phyloP scores from a whole-genome alignment of 306 rosid genomes.

The Dalbergia cochinchinensis region DNA sequence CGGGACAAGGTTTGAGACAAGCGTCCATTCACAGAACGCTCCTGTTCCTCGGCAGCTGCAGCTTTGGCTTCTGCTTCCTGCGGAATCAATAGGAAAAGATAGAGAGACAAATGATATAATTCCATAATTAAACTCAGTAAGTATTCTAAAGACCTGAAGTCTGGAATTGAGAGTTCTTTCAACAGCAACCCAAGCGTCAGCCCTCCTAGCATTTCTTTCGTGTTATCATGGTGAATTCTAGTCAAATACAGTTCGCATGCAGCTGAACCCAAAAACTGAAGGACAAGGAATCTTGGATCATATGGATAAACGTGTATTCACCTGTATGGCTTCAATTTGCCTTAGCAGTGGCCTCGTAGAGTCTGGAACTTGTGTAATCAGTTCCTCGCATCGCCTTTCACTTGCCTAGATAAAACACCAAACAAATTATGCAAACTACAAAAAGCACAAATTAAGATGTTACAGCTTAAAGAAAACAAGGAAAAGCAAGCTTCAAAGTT shows the following conservation, averaged over 20 bases:
- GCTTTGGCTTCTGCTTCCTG: slow-evolving; percentile 99
- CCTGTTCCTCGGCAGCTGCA: slow-evolving; percentile 95
- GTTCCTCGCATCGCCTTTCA: slow-evolving; percentile 97
- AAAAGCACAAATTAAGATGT: slow-evolving; percentile 26
- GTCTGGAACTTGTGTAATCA: slow-evolving; percentile 97
- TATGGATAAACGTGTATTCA: slow-evolving; percentile 33
- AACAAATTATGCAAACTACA: slow-evolving; percentile 43
- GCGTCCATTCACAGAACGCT: slow-evolving; percentile 89
- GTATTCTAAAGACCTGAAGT: slow-evolving; percentile 73
- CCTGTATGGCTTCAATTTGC: slow-evolving; percentile 99
- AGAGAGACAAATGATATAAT: slow-evolving; percentile 12
- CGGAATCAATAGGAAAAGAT: slow-evolving; percentile 46
- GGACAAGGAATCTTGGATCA: slow-evolving; percentile 18
- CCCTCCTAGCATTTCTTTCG: slow-evolving; percentile 91
- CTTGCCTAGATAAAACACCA: slow-evolving; percentile 74
- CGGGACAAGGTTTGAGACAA: slow-evolving; percentile 88
- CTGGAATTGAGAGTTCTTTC: slow-evolving; percentile 95
- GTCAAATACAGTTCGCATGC: slow-evolving; percentile 41
- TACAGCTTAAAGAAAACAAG: slow-evolving; percentile 33
- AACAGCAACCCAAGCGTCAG: slow-evolving; percentile 97
- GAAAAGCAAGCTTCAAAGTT: slow-evolving; percentile 35
- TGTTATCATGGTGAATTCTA: slow-evolving; percentile 50
- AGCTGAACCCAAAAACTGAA: slow-evolving; percentile 43
- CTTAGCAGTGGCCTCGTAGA: slow-evolving; percentile 97
- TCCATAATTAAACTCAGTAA: slow-evolving; percentile 4